These are phyloP conservation scores for Boechera stricta DNA, from an alignment of 345 rosid genomes.

Conservation along the genomic window DNA sequence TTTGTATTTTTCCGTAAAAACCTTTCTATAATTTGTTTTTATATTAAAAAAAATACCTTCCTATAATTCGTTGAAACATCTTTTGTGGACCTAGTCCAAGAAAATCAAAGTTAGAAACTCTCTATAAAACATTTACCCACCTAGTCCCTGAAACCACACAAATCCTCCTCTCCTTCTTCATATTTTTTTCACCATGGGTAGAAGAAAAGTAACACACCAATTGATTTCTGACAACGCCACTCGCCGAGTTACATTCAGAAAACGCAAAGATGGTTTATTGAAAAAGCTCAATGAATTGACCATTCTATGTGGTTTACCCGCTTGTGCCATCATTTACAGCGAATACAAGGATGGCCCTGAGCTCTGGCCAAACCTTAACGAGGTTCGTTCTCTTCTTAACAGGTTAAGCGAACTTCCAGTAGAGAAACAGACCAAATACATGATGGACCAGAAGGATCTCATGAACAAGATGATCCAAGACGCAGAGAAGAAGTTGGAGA, in stretches of 20 bases:
- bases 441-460: conserved; percentile 55
- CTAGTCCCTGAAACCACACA: conserved; percentile 5
- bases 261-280: conserved; percentile 44
- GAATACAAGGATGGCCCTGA: conserved; percentile 48
- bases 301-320: conserved; percentile 42
- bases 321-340: conserved; percentile 47
- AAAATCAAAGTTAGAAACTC: conserved; percentile 31
- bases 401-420: conserved; percentile 46
- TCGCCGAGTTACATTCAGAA: conserved; percentile 41
- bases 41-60: not conserved
- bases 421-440: conserved; percentile 55
- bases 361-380: conserved; percentile 51
- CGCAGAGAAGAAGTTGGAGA: conserved; percentile 48
- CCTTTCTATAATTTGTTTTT: not conserved
- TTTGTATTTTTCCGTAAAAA: not conserved
- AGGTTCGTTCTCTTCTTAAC: conserved; percentile 36
- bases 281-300: conserved; percentile 44
- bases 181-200: conserved; percentile 31
- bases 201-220: conserved; percentile 45
- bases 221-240: conserved; percentile 36
- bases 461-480: conserved; percentile 49
- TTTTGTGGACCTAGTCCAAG: conserved; percentile 31
- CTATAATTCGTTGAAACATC: not conserved
- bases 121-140: conserved; percentile 37
- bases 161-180: not conserved